Evolutionary conservation across 352 stramenopile species (phyloP).

Genomic region (Phytophthora sojae): DNA sequence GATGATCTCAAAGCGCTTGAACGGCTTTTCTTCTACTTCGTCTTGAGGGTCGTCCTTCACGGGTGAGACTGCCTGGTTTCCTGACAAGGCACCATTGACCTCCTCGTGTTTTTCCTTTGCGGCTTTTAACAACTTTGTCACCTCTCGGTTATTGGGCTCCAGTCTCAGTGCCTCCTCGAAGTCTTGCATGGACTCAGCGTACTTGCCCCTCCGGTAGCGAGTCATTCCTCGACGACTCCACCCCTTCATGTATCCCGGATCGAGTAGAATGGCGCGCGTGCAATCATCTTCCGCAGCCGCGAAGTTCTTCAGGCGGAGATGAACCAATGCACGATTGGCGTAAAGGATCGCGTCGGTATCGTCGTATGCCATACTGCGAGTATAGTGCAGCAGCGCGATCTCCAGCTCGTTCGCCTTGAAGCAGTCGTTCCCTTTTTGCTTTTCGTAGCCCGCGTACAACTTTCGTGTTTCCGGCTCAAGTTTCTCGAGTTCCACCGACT

Average conservation of each 20-base stretch:
- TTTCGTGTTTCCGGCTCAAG: conserved; percentile 59
- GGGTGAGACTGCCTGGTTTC: conserved; percentile 32
- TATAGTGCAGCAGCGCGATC: conserved; percentile 90
- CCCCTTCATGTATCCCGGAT: conserved; percentile 90
- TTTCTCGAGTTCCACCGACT: conserved; percentile 62
- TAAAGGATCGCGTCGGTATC: conserved; percentile 81
- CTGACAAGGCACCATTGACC: conserved; percentile 52
- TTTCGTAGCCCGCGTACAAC: conserved; percentile 80
- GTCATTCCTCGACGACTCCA: conserved; percentile 89
- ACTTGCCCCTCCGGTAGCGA: conserved; percentile 88
- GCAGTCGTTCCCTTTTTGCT: conserved; percentile 95
- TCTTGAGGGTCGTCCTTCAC: background rate
- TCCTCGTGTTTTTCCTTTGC: conserved; percentile 76
- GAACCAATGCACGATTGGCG: conserved; percentile 87
- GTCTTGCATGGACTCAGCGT: conserved; percentile 81
- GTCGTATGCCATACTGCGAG: conserved; percentile 86
- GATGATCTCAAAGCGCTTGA: conserved; percentile 81
- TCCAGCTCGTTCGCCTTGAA: conserved; percentile 89
- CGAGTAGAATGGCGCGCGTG: conserved; percentile 71
- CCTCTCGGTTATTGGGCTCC: conserved; percentile 74
- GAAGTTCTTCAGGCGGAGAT: conserved; percentile 87
- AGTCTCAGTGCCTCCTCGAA: conserved; percentile 76
- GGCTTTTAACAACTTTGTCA: conserved; percentile 84
- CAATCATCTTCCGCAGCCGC: conserved; percentile 90
- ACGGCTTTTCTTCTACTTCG: conserved; percentile 14